phyloP scores from a whole-genome alignment of 805 yeast genomes.

The Lipomyces starkeyi region DNA sequence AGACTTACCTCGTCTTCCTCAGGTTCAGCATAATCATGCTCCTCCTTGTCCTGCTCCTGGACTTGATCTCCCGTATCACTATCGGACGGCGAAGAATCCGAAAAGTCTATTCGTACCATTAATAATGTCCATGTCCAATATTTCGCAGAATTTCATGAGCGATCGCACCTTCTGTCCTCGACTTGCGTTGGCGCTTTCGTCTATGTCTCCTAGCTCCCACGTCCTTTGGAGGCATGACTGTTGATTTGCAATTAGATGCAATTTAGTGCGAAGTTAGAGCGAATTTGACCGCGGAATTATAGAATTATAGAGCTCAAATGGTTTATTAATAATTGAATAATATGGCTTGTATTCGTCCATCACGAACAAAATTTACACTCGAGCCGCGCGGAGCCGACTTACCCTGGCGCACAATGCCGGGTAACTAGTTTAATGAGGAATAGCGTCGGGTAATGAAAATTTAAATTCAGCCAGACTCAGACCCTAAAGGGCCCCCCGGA shows the following conservation, averaged over 20 bases:
- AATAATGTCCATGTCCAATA: background rate
- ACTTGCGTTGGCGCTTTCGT: constrained; percentile 33
- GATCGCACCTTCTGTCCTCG: constrained; percentile 33
- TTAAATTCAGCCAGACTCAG: too few relatives aligned
- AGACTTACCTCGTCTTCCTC: background rate
- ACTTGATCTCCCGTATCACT: constrained; percentile 13
- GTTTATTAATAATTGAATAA: background rate
- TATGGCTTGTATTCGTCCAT: too few relatives aligned
- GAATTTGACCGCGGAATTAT: background rate
- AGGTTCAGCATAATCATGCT: background rate
- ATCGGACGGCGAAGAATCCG: constrained; percentile 23
- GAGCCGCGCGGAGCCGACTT: too few relatives aligned
- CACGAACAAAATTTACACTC: too few relatives aligned
- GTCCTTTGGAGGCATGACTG: background rate
- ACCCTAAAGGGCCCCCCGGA: too few relatives aligned
- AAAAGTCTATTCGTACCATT: constrained; percentile 14
- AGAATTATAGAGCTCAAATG: background rate
- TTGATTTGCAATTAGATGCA: background rate
- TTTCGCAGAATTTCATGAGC: background rate
- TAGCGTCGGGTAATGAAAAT: too few relatives aligned
- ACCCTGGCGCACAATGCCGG: too few relatives aligned
- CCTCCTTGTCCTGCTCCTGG: background rate
- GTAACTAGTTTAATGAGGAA: too few relatives aligned
- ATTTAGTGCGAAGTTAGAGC: background rate
- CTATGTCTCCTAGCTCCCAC: constrained; percentile 12